Evolutionary conservation across 2,329 filamentous ascomycete species (phyloP).

Genomic region (Aureobasidium lini): DNA sequence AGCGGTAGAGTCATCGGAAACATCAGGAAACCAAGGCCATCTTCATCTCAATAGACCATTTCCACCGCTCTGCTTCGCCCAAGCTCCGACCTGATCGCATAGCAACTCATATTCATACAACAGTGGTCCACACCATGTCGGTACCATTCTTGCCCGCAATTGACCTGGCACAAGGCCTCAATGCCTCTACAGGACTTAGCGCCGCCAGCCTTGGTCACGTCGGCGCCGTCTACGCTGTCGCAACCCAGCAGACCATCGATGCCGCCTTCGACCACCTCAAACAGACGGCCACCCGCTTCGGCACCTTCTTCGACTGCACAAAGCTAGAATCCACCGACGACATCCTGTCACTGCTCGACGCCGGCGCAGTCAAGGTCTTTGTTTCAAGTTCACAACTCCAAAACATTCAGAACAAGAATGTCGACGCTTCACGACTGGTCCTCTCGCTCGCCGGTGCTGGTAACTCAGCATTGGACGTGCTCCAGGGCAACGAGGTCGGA

Average conservation of each 20-base stretch:
- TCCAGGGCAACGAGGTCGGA: slow-evolving; percentile 36
- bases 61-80: not conserved
- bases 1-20: not conserved
- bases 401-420: slow-evolving; percentile 44
- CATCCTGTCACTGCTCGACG: slow-evolving; percentile 72
- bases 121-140: slow-evolving; percentile 28
- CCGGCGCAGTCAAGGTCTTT: slow-evolving; percentile 78
- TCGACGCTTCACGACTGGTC: slow-evolving; percentile 51
- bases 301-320: slow-evolving; percentile 71
- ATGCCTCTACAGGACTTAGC: slow-evolving; percentile 42
- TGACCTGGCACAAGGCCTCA: slow-evolving; percentile 37
- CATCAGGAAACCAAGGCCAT: not conserved
- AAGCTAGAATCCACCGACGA: slow-evolving; percentile 61
- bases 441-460: slow-evolving; percentile 42
- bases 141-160: slow-evolving; percentile 43
- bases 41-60: not conserved
- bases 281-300: slow-evolving; percentile 47
- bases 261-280: slow-evolving; percentile 47
- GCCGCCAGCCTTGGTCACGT: slow-evolving; percentile 49
- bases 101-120: not conserved
- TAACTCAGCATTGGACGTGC: slow-evolving; percentile 33
- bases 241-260: slow-evolving; percentile 38
- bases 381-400: slow-evolving; percentile 63
- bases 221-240: slow-evolving; percentile 49
- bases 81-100: not conserved